phyloP scores from a whole-genome alignment of 2,329 filamentous ascomycete species.

The Thelonectria discophora region DNA sequence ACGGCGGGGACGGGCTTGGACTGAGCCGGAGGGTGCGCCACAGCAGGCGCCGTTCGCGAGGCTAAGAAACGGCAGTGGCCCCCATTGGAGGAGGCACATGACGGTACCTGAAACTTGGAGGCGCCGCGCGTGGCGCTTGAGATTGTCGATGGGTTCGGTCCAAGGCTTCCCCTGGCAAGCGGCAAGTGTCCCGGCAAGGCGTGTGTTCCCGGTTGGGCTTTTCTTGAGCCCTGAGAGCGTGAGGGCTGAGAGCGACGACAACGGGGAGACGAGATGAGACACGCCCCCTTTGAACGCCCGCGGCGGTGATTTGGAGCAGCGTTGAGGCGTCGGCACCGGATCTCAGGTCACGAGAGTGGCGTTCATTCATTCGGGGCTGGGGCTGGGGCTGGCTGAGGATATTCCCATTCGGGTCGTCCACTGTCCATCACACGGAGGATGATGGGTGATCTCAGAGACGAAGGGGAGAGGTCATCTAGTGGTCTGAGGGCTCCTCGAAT shows the following conservation, averaged over 20 bases:
- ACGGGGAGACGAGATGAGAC: neutral
- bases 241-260: neutral
- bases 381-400: neutral
- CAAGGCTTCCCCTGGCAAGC: neutral
- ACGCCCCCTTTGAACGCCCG: neutral
- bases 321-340: neutral
- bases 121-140: constrained; percentile 35
- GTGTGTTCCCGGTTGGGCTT: constrained; percentile 15
- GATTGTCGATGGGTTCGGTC: constrained; percentile 30
- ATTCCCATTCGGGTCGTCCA: neutral
- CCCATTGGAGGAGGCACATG: constrained; percentile 34
- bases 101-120: constrained; percentile 41
- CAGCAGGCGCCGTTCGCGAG: constrained; percentile 28
- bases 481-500: constrained; percentile 8
- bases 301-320: neutral
- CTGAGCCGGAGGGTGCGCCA: constrained; percentile 32
- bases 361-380: neutral
- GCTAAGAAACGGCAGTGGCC: constrained; percentile 33
- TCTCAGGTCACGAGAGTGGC: neutral
- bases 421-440: neutral
- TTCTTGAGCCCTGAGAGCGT: neutral
- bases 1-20: constrained; percentile 20
- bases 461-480: neutral
- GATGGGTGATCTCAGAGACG: neutral
- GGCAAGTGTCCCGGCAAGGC: neutral